phyloP scores from a whole-genome alignment of 257 asterid genomes.

The Scutellaria barbata region DNA sequence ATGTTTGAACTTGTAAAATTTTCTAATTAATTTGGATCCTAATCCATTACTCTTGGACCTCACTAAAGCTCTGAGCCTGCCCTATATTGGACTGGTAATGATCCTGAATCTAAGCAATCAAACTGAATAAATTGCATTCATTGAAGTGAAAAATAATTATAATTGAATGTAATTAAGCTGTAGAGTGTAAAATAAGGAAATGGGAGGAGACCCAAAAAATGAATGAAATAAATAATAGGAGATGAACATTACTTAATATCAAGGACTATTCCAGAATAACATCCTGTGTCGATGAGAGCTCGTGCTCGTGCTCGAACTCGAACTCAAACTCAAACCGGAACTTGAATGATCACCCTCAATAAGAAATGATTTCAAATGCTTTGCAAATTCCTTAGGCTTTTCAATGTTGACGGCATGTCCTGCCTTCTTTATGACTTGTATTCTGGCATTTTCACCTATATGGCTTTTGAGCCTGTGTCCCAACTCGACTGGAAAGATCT shows the following conservation, averaged over 20 bases:
- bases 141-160: too few relatives aligned
- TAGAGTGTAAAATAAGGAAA: too few relatives aligned
- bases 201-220: not conserved
- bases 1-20: too few relatives aligned
- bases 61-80: too few relatives aligned
- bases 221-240: not conserved
- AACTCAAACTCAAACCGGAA: not conserved
- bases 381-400: constrained; percentile 74
- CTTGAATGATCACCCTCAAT: not conserved
- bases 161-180: not conserved
- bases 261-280: constrained; percentile 42
- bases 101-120: too few relatives aligned
- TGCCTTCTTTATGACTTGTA: constrained; percentile 74
- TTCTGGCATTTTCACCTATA: constrained; percentile 68
- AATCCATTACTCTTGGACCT: too few relatives aligned
- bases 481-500: constrained; percentile 77
- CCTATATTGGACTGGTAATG: too few relatives aligned
- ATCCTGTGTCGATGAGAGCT: constrained; percentile 32
- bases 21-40: too few relatives aligned
- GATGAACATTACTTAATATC: constrained; percentile 9
- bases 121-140: too few relatives aligned
- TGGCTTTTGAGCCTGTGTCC: constrained; percentile 81
- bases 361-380: constrained; percentile 74
- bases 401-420: constrained; percentile 93
- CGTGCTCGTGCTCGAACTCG: not conserved